Conservation (phyloP, 1,284 basidiomycete genomes). For the Trichosporon ovoides region DNA sequence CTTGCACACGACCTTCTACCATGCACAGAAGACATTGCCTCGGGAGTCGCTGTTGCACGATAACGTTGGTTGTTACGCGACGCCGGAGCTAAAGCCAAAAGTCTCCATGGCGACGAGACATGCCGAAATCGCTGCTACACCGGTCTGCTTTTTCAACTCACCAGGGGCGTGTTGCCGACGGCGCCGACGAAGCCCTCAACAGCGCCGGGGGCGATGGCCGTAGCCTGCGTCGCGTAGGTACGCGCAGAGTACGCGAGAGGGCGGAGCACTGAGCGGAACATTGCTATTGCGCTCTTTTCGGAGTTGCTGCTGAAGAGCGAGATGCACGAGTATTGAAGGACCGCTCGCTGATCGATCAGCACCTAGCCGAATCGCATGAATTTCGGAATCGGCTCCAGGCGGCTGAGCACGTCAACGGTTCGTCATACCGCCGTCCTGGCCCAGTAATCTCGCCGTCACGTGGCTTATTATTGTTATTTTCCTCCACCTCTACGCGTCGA, state of each 20-base stretch:
- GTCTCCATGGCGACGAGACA: background rate
- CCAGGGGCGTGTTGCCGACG: conserved; percentile 90
- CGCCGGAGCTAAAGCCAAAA: background rate
- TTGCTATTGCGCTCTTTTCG: conserved; percentile 7
- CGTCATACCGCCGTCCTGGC: background rate
- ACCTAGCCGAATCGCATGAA: background rate
- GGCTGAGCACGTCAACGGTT: conserved; percentile 4
- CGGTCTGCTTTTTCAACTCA: conserved; percentile 47
- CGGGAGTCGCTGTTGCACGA: background rate
- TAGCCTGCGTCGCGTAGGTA: conserved; percentile 37
- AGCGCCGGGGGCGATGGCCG: conserved; percentile 40
- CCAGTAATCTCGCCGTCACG: background rate
- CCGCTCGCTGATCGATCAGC: background rate
- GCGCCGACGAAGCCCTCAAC: conserved; percentile 82
- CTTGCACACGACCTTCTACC: background rate
- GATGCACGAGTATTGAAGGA: background rate
- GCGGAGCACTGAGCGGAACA: conserved; percentile 16
- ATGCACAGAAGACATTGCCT: no score
- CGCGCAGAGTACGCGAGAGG: conserved; percentile 22
- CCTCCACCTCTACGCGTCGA: no score
- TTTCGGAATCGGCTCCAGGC: background rate
- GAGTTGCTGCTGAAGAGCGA: background rate
- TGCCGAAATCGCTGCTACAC: no score
- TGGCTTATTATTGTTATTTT: no score
- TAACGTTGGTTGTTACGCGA: background rate